Conservation (phyloP, 345 rosid species). For the thale cress (Arabidopsis thaliana) region DNA sequence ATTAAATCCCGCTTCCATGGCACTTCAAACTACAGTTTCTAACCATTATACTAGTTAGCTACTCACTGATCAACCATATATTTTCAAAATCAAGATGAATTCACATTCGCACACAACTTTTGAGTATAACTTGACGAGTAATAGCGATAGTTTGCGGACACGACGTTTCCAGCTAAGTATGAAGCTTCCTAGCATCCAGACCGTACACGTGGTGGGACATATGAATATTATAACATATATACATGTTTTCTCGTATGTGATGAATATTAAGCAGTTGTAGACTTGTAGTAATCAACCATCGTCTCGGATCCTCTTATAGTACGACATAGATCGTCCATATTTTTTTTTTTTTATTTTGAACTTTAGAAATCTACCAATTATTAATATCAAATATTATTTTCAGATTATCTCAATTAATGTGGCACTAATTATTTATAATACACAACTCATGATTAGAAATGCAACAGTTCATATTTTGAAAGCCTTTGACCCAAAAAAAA, state of each 20-base stretch:
- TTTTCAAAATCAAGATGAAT: neutral
- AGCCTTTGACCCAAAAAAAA: too few relatives aligned
- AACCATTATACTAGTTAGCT: neutral
- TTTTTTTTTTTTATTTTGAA: too few relatives aligned
- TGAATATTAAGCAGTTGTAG: slow-evolving; percentile 14
- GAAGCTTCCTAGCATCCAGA: slow-evolving; percentile 31
- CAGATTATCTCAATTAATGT: slow-evolving; percentile 2
- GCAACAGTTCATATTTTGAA: neutral
- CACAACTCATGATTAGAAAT: neutral
- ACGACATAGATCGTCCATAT: slow-evolving; percentile 25
- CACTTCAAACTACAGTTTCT: neutral
- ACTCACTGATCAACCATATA: neutral
- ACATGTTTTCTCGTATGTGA: slow-evolving; percentile 30
- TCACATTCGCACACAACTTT: slow-evolving; percentile 7
- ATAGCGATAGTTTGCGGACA: slow-evolving; percentile 45
- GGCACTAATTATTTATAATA: neutral
- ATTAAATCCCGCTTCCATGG: neutral
- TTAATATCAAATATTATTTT: neutral
- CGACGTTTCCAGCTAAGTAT: slow-evolving; percentile 41
- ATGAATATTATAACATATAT: neutral
- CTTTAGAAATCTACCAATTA: neutral
- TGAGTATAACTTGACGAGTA: slow-evolving; percentile 43
- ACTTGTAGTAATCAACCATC: slow-evolving; percentile 26
- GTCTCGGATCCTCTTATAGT: slow-evolving; percentile 19
- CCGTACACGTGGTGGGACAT: slow-evolving; percentile 71